Base-by-base conservation (phyloP, 2,329 filamentous ascomycete genomes). In the Aspergillus neotritici region DNA sequence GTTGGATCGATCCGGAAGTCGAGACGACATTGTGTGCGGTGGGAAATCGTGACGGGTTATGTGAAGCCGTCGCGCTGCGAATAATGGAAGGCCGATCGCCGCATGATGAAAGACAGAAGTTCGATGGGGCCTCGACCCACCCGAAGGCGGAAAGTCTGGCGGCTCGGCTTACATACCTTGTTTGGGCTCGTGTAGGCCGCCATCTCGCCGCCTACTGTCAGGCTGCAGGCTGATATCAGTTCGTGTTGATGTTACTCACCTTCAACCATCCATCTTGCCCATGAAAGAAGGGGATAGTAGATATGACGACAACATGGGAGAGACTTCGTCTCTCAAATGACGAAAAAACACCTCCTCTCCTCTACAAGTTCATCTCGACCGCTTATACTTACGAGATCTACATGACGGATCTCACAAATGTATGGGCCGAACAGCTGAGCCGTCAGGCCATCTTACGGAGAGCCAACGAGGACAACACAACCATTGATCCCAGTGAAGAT, bases 401-500 rank as follows among this genome's bases (percentile, higher is more conserved):
- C 48, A 57, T 83, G 14, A 82, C 79, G 15, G 80, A 83, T 55
- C 64, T 83, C 31, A 74, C 70, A 49, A 67, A 73, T 46, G 65
- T 83, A 15, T 83, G 80, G 80, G 66, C 67, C 21, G 76, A 80
- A 56, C 62, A 58, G 13, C 53, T 80, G 33, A 64, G 66, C 38
- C 62, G 67, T 32, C 54, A 63, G 31, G 63, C 69, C 10, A 74
- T 83, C 29, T 54, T 77, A 16, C 54, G 63, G 15, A 68, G 72
- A 51, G 77, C 79, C 5, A 62, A 68, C 14, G 58, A 71, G 10
- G 61, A 69, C 40, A 67, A 70, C 34, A 75, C 77, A 12, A 78
- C 74, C 14, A 81, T 83, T 46, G 80, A 83, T 58, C 77, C 80
- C 2, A 75, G 71, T 52, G 75, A 79, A 59, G 76, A 76, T 48